Conservation (phyloP, 495 filamentous ascomycete species). For the Oidiodendron maius region DNA sequence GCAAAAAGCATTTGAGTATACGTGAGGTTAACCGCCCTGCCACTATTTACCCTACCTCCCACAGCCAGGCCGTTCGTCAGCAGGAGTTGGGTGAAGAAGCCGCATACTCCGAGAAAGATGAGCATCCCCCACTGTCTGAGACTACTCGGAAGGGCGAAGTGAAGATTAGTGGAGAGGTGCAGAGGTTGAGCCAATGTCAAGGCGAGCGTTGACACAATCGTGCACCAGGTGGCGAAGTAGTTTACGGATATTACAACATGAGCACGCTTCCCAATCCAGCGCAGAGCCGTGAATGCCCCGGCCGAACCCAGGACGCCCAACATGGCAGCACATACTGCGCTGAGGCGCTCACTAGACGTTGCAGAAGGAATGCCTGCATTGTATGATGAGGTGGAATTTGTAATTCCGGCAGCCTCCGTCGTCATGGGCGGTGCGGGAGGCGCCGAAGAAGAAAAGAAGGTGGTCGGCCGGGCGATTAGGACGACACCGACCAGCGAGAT, state of each 20-base stretch:
- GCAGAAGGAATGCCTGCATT: conserved; percentile 29
- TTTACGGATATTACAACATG: conserved; percentile 83
- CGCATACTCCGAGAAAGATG: conserved; percentile 62
- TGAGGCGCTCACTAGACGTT: conserved; percentile 61
- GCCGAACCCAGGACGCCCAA: conserved; percentile 77
- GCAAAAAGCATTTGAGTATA: conserved; percentile 94
- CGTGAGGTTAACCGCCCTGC: conserved; percentile 79
- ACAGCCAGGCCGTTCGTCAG: conserved; percentile 75
- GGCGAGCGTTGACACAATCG: conserved; percentile 55
- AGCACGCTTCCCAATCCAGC: conserved; percentile 77
- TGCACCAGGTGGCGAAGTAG: conserved; percentile 72
- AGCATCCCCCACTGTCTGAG: conserved; percentile 66
- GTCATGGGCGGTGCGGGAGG: conserved; percentile 22
- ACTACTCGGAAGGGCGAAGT: conserved; percentile 42
- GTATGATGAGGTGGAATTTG: conserved; percentile 10
- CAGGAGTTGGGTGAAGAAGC: conserved; percentile 83
- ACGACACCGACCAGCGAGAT: conserved; percentile 77
- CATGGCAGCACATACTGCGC: conserved; percentile 67
- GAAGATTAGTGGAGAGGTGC: conserved; percentile 4
- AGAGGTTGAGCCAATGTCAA: conserved; percentile 46
- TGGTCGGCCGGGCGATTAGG: conserved; percentile 73
- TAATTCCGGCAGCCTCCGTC: conserved; percentile 22
- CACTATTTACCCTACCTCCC: conserved; percentile 47
- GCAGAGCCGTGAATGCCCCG: conserved; percentile 71
- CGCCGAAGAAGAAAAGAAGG: conserved; percentile 36